These are phyloP conservation scores for Xylaria polymorpha DNA, from an alignment of 2,329 filamentous ascomycete species.

Conservation along the genomic window DNA sequence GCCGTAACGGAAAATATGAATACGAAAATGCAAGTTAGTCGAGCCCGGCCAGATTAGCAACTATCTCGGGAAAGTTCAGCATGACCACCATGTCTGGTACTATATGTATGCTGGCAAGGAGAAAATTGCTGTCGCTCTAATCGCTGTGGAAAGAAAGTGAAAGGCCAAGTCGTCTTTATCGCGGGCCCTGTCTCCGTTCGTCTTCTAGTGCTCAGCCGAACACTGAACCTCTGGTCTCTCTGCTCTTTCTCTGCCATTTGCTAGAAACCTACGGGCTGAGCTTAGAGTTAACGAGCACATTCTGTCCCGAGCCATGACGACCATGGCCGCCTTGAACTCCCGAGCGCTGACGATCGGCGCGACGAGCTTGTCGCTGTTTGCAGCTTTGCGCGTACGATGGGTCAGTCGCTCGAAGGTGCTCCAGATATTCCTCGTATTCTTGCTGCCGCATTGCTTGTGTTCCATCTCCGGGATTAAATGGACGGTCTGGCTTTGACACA, in stretches of 20 bases:
- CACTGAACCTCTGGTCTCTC: conserved; percentile 2
- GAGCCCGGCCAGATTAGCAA: conserved; percentile 33
- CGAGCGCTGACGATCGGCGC: conserved; percentile 39
- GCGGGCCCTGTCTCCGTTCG: conserved; percentile 5
- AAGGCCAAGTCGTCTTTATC: conserved; percentile 25
- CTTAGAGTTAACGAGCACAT: conserved; percentile 5
- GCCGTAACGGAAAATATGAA: conserved; percentile 22
- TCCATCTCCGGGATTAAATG: conserved; percentile 42
- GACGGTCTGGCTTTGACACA: conserved; percentile 47
- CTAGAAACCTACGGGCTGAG: neutral
- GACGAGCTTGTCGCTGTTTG: conserved; percentile 47
- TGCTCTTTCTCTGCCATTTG: neutral
- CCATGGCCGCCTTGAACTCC: neutral
- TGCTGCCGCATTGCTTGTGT: conserved; percentile 42
- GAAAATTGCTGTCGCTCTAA: conserved; percentile 38
- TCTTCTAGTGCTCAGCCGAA: conserved; percentile 8
- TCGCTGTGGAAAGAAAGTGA: conserved; percentile 39
- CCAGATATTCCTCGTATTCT: conserved; percentile 50
- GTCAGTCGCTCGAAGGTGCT: conserved; percentile 44
- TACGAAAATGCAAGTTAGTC: conserved; percentile 29
- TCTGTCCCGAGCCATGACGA: neutral
- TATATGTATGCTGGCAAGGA: conserved; percentile 39
- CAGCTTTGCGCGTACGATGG: conserved; percentile 45
- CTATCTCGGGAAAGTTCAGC: conserved; percentile 33
- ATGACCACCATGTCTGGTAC: conserved; percentile 19